These are phyloP conservation scores for Trichoderma polysporum DNA, from an alignment of 2,329 filamentous ascomycete species.

Conservation along the genomic window DNA sequence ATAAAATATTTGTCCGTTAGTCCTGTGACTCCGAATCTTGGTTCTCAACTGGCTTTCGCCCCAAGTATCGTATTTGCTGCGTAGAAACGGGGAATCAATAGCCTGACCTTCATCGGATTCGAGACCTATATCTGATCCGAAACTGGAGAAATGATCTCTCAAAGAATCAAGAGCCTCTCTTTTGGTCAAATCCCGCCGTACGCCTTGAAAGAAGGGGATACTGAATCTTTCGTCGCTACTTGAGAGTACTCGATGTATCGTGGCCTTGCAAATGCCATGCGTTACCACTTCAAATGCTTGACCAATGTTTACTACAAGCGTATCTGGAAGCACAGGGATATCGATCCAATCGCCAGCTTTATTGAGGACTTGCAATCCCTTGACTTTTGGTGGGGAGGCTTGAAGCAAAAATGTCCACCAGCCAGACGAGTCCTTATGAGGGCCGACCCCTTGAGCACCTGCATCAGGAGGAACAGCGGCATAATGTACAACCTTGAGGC, in stretches of 20 bases:
- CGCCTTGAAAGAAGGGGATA: slow-evolving; percentile 51
- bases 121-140: slow-evolving; percentile 17
- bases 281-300: slow-evolving; percentile 60
- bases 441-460: slow-evolving; percentile 54
- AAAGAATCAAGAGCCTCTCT: slow-evolving; percentile 42
- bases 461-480: slow-evolving; percentile 32
- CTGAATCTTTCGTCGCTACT: slow-evolving; percentile 40
- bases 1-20: slow-evolving; percentile 50
- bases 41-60: slow-evolving; percentile 55
- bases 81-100: slow-evolving; percentile 51
- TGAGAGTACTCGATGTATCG: slow-evolving; percentile 46
- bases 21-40: slow-evolving; percentile 52
- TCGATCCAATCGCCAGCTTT: slow-evolving; percentile 49
- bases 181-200: slow-evolving; percentile 46
- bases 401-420: slow-evolving; percentile 66
- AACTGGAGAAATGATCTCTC: slow-evolving; percentile 37
- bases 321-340: slow-evolving; percentile 46
- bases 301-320: slow-evolving; percentile 59
- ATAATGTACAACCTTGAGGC: slow-evolving; percentile 59
- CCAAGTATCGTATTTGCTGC: slow-evolving; percentile 53
- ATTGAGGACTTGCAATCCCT: slow-evolving; percentile 53
- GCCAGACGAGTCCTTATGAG: slow-evolving; percentile 62
- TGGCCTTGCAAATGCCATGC: slow-evolving; percentile 53
- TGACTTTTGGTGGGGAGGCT: slow-evolving; percentile 50
- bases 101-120: slow-evolving; percentile 38